Base-by-base conservation (phyloP, 495 filamentous ascomycete genomes). In the Penicillium taxi region DNA sequence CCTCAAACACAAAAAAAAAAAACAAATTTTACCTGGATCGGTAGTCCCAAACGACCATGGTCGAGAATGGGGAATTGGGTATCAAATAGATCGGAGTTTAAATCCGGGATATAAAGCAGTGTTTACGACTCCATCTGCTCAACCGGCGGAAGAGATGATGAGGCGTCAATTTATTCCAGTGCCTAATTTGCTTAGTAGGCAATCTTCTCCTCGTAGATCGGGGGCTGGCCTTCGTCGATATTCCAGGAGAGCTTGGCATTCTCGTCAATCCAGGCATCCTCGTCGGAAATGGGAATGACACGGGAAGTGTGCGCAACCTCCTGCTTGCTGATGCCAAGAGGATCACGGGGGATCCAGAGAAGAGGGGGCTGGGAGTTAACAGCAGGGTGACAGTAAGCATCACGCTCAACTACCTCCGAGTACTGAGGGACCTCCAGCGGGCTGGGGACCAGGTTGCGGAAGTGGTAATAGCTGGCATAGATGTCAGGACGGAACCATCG, bases 321-420 rank as follows among this genome's bases (percentile, higher is more conserved):
- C 61, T 89, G 80, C 56, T 69, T 70, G 26, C 77, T 83, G 26
- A 94, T 70, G 32, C 89, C 89, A 39, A 80, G 66, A 1, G 70
- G 59, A 50, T 96, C 89, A 32, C 71, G 69, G 5, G 87, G 84
- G 39, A 96, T 80, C 89, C 89, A 95, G 18, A 96, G 67, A 25
- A 89, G 59, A 15, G 85, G 83, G 1, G 78, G 69, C 38, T 64
- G 53, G 7, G 77, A 68, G 7, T 49, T 75, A 39, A 93, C 73
- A 5, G 77, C 67, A 2, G 89, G 88, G 35, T 90, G 78, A 59
- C 72, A 70, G 64, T 94, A 95, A 1, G 86, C 88, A 36, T 86
- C 70, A 1, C 61, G 56, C 55, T 78, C 78, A 3, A 73, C 58
- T 27, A 81, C 75, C 0, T 70, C 66, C 0, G 72, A 28, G 46